phyloP scores from a whole-genome alignment of 306 rosid species.

The Trichosanthes cucumerina region DNA sequence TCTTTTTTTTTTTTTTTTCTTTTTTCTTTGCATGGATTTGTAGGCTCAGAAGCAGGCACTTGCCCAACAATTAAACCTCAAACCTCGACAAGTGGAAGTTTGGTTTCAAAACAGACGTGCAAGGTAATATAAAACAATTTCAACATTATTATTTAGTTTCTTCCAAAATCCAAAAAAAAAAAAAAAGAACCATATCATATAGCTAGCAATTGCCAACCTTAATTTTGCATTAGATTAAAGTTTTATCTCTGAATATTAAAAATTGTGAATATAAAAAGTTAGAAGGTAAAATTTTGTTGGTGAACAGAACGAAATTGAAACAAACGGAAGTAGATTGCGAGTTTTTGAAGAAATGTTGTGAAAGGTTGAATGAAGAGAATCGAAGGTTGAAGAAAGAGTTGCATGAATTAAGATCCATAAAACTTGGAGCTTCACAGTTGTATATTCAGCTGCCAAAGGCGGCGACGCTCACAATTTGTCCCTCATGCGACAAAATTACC shows the following conservation, averaged over 20 bases:
- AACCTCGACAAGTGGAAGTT: constrained; percentile 81
- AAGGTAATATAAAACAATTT: constrained; percentile 30
- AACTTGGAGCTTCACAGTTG: constrained; percentile 25
- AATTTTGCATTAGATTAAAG: too few species aligned
- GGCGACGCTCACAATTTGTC: constrained; percentile 16
- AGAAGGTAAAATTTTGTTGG: too few species aligned
- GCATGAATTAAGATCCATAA: constrained; percentile 39
- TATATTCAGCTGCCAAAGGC: constrained; percentile 32
- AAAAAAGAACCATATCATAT: too few species aligned
- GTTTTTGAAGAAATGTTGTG: constrained; percentile 58
- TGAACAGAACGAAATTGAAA: constrained; percentile 70
- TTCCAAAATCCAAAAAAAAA: too few species aligned
- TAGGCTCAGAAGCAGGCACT: constrained; percentile 64
- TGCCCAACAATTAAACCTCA: constrained; percentile 58
- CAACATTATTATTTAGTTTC: neutral
- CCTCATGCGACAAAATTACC: constrained; percentile 19
- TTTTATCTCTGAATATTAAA: too few species aligned
- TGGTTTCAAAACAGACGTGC: constrained; percentile 98
- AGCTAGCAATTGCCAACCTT: too few species aligned
- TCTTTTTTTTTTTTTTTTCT: neutral
- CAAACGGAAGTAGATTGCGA: constrained; percentile 71
- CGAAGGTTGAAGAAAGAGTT: constrained; percentile 60
- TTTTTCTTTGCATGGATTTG: constrained; percentile 15
- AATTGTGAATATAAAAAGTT: too few species aligned
- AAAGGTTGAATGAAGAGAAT: constrained; percentile 57